These are phyloP conservation scores for Cladorrhinum sp. DNA, from an alignment of 2,329 filamentous ascomycete genomes.

Conservation along the genomic window DNA sequence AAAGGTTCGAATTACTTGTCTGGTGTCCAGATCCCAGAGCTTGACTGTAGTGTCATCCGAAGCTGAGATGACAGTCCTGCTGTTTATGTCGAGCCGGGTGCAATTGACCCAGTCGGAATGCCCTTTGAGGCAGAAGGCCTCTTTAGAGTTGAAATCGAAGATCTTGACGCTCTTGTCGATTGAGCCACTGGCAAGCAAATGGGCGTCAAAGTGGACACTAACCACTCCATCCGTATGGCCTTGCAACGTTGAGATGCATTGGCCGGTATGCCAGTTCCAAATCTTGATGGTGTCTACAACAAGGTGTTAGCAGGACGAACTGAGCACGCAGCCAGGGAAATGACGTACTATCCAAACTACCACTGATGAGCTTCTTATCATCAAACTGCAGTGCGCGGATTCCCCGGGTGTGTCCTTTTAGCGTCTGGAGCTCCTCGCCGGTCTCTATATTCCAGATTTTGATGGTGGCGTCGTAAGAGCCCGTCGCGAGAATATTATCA, in stretches of 20 bases:
- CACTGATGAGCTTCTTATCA: conserved; percentile 69
- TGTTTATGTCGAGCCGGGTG: conserved; percentile 79
- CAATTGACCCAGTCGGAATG: conserved; percentile 96
- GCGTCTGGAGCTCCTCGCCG: conserved; percentile 78
- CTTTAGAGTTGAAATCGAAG: conserved; percentile 85
- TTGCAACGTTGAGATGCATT: conserved; percentile 75
- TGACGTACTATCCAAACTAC: conserved; percentile 67
- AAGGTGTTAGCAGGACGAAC: not conserved
- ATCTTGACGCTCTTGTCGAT: conserved; percentile 88
- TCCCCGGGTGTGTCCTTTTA: conserved; percentile 76
- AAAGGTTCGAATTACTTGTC: conserved; percentile 71
- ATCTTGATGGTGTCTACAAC: conserved; percentile 77
- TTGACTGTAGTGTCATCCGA: conserved; percentile 91
- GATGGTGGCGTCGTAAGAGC: conserved; percentile 91
- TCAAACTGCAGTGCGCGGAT: conserved; percentile 92
- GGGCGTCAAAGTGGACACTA: conserved; percentile 80
- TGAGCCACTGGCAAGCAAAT: conserved; percentile 82
- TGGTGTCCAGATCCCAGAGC: conserved; percentile 88
- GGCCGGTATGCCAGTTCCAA: conserved; percentile 95
- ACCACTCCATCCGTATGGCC: conserved; percentile 82
- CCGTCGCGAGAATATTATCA: conserved; percentile 86
- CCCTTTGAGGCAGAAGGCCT: conserved; percentile 74
- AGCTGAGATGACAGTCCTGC: conserved; percentile 84
- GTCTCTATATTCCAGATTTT: conserved; percentile 93
- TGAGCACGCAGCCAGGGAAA: not conserved